Evolutionary conservation across 148 eudicot species (phyloP), one percentile per base, ranked within the genome.

Genomic region (Nepenthes mirabilis): DNA sequence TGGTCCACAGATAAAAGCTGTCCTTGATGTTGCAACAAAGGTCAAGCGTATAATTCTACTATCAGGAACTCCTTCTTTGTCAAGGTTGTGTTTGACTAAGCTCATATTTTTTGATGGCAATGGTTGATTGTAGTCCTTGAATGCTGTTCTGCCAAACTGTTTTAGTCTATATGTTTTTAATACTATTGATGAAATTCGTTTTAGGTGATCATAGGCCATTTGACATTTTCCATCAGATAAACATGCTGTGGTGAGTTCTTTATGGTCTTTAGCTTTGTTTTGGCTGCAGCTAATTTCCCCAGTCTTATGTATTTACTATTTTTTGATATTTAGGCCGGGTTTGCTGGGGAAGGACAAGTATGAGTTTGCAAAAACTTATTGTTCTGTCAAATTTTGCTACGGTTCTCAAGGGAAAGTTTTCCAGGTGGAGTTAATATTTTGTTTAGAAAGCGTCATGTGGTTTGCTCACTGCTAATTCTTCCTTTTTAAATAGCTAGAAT

Each of bases 211-310:
- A 79, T 80, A 94, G 99, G 76, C 99, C 99, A 36, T 94, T 73
- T 74, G 99, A 94, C 83, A 89, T 94, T 57, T 94, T 80, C 69
- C 97, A 94, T 82, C 99, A 94, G 78, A 82, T 94, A 75, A 79
- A 89, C 74, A 89, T 94, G 71, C 68, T 94, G 59, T 94, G 99
- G 99, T 94, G 78, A 86, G 85, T 62, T 65, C 57, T 66, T 52
- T 61, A 56, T 36, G 32, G 11, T 43, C n/a, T 33, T 49, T 47
- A 43, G 54, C 47, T 33, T 4, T 23, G 35, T 59, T 23, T 23
- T 23, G 37, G 36, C 43, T 68, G 9, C 10, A 14, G 53, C 47
- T 54, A n/a, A 32, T 51, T 23, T 11, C 36, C 14, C 50, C 57
- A 2, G 13, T 33, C 43, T 12, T 32, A 34, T 63, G 36, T 58